Percentiles rank a stretch among this genome's conserved stretches.
phyloP scores from a whole-genome alignment of 805 yeast species.

The Komagataella mondaviorum region DNA sequence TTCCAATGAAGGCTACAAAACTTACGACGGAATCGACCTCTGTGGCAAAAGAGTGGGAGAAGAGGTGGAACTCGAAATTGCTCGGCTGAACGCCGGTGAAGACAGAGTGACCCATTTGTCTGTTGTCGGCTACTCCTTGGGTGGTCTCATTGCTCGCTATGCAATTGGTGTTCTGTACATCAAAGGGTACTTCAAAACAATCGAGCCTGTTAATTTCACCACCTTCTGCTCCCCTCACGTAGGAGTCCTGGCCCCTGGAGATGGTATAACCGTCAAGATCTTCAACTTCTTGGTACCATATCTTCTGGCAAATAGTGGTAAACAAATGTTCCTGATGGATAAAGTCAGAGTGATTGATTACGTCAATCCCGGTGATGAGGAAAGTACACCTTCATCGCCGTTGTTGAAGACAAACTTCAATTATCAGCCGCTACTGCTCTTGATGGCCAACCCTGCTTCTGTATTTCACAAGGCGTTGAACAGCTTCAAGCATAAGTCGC shows the following conservation, averaged over 20 bases:
- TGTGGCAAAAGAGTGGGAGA: constrained; percentile 66
- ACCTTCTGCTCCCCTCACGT: constrained; percentile 64
- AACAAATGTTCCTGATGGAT: constrained; percentile 59
- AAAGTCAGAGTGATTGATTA: constrained; percentile 7
- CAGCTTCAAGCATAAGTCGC: constrained; percentile 34
- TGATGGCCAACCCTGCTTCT: constrained; percentile 54
- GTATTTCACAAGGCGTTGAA: constrained; percentile 44
- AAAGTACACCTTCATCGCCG: neutral
- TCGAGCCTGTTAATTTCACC: constrained; percentile 46
- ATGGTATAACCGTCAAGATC: constrained; percentile 29
- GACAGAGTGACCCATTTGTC: constrained; percentile 53
- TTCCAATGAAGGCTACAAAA: constrained; percentile 58
- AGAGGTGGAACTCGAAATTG: constrained; percentile 39
- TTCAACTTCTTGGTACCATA: constrained; percentile 56
- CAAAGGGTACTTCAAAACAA: constrained; percentile 29
- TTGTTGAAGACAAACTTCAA: neutral
- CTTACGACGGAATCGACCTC: constrained; percentile 80
- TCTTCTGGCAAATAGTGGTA: constrained; percentile 58
- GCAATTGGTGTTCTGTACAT: constrained; percentile 59
- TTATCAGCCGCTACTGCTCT: constrained; percentile 38
- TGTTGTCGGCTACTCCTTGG: constrained; percentile 77
- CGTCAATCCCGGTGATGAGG: neutral
- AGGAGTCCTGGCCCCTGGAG: constrained; percentile 50
- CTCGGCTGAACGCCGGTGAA: constrained; percentile 8
- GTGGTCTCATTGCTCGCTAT: constrained; percentile 75